These are phyloP conservation scores for Salvia hispanica DNA, from an alignment of 257 asterid genomes.

Conservation along the genomic window DNA sequence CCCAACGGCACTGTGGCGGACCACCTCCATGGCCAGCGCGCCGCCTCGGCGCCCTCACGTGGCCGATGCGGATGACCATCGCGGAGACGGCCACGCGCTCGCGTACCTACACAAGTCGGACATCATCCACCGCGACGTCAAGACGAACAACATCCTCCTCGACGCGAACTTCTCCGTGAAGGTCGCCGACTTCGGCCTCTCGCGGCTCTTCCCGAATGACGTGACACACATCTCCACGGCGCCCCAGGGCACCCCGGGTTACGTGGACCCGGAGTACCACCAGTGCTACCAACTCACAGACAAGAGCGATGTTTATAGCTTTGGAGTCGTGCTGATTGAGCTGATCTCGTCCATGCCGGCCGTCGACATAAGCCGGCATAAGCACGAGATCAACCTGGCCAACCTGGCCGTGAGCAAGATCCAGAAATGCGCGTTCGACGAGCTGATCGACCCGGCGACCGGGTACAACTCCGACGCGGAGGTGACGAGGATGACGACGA, in stretches of 20 bases:
- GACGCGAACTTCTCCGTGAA: constrained; percentile 58
- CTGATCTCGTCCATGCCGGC: constrained; percentile 85
- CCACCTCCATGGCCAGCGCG: constrained; percentile 62
- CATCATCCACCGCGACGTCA: constrained; percentile 71
- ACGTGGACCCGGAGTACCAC: constrained; percentile 82
- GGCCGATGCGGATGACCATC: constrained; percentile 65
- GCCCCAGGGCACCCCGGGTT: constrained; percentile 88
- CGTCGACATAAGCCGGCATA: constrained; percentile 63
- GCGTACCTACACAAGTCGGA: constrained; percentile 74
- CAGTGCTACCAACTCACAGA: constrained; percentile 68
- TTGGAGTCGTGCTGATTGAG: constrained; percentile 75
- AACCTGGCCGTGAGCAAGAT: constrained; percentile 60
- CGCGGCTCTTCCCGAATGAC: constrained; percentile 59
- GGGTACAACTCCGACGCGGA: constrained; percentile 56
- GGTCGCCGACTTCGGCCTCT: constrained; percentile 85
- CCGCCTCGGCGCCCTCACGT: constrained; percentile 45
- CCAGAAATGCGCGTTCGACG: constrained; percentile 62
- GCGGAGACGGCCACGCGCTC: constrained; percentile 76
- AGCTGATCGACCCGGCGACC: constrained; percentile 57
- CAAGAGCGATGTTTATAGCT: constrained; percentile 82
- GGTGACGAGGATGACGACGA: constrained; percentile 61
- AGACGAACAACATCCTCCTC: constrained; percentile 72
- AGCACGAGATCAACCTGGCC: constrained; percentile 72
- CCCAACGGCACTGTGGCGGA: constrained; percentile 75
- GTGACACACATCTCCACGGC: constrained; percentile 80